A percentile compares a stretch with the other conserved stretches of the same genome.
Evolutionary conservation across 768 basidiomycete genomes (phyloP).

Genomic region (Naganishia kalamii): DNA sequence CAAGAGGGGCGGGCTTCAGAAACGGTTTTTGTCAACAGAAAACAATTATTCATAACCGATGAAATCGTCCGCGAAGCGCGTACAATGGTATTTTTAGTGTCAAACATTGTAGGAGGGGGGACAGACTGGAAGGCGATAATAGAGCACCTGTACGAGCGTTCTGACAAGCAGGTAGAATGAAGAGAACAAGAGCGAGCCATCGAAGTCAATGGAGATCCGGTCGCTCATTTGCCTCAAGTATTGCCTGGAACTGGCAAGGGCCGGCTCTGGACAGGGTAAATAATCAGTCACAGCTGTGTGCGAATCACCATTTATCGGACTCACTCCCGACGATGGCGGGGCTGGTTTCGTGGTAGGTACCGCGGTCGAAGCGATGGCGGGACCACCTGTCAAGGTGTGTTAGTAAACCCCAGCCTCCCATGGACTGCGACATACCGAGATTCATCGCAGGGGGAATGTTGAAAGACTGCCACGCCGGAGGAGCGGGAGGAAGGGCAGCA

Average conservation of each 20-base stretch:
- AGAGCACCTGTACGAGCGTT: no score
- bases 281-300: background rate
- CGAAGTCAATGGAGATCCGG: background rate
- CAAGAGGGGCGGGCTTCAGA: no score
- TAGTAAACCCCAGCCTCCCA: background rate
- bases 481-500: background rate
- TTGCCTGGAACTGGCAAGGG: constrained; percentile 17
- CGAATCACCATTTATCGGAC: background rate
- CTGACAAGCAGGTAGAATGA: no score
- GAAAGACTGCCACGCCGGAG: constrained; percentile 24
- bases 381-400: background rate
- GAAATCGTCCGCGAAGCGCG: no score
- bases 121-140: background rate
- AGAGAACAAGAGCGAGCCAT: background rate
- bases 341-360: background rate
- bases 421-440: constrained; percentile 9
- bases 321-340: constrained; percentile 3
- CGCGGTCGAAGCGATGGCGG: background rate
- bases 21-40: no score
- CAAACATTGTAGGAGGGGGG: no score
- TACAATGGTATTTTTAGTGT: no score
- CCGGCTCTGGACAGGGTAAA: background rate
- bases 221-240: background rate
- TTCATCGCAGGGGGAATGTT: constrained; percentile 21
- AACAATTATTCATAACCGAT: no score